Evolutionary conservation across 164 flowering plant genomes (phyloP).

Genomic region (Protea cynaroides): DNA sequence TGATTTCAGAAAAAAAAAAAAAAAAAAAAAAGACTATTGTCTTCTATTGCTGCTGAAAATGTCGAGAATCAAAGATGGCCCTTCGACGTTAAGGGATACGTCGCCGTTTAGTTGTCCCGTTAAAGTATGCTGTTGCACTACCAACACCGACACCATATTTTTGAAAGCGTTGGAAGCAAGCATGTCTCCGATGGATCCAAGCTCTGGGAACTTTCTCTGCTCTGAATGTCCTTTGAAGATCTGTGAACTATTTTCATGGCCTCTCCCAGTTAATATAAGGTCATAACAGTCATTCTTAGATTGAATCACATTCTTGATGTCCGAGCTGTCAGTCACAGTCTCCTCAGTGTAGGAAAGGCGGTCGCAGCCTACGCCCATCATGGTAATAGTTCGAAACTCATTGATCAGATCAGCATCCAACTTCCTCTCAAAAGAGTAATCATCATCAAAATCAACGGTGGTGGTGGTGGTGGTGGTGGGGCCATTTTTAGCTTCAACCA

Average conservation of each 20-base stretch:
- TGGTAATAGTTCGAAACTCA: constrained; percentile 10
- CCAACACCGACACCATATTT: constrained; percentile 24
- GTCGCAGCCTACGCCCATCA: constrained; percentile 10
- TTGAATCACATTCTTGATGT: constrained; percentile 7
- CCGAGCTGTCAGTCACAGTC: constrained; percentile 30
- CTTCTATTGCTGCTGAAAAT: too few species aligned
- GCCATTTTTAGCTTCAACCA: too few species aligned
- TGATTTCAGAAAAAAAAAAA: too few species aligned
- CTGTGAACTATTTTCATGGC: constrained; percentile 18
- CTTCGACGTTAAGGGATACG: too few species aligned
- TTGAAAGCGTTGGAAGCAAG: constrained; percentile 28
- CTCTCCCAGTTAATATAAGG: constrained; percentile 41
- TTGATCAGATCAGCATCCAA: constrained; percentile 22
- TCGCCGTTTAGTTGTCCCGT: too few species aligned
- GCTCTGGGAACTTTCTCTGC: constrained; percentile 42
- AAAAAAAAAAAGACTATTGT: too few species aligned
- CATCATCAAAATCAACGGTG: too few species aligned
- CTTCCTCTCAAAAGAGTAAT: constrained; percentile 20
- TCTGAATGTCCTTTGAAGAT: constrained; percentile 19
- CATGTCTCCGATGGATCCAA: constrained; percentile 36
- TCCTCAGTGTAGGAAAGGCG: constrained; percentile 28
- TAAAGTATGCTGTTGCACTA: constrained; percentile 38
- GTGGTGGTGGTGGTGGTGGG: too few species aligned
- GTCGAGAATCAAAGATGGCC: too few species aligned
- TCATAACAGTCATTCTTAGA: constrained; percentile 17